Percentiles rank a stretch among this genome's conserved stretches.
These are phyloP conservation scores for Pseudogymnoascus sp. DNA, from an alignment of 2,329 filamentous ascomycete species.

Conservation along the genomic window DNA sequence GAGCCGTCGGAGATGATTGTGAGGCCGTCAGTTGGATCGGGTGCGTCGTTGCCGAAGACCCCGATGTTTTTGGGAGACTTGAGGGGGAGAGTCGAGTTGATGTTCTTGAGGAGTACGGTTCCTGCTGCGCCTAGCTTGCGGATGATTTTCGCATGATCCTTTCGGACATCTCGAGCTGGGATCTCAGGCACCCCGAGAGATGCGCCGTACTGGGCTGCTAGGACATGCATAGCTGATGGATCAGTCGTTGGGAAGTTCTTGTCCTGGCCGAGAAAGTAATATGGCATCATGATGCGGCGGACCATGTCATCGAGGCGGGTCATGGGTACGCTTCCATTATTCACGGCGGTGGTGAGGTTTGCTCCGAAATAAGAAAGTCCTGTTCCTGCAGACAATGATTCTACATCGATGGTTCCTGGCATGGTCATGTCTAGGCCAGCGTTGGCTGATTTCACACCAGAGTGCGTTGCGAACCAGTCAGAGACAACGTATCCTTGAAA, in stretches of 20 bases:
- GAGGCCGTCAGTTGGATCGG: slow-evolving; percentile 60
- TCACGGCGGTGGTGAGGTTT: slow-evolving; percentile 40
- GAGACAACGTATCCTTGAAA: slow-evolving; percentile 43
- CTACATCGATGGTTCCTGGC: slow-evolving; percentile 29
- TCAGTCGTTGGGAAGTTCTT: slow-evolving; percentile 34
- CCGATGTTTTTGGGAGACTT: slow-evolving; percentile 47
- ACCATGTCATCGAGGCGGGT: slow-evolving; percentile 62
- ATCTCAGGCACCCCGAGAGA: slow-evolving; percentile 42
- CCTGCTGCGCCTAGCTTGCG: slow-evolving; percentile 47
- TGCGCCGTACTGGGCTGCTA: slow-evolving; percentile 31
- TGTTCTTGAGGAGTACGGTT: slow-evolving; percentile 66
- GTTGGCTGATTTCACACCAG: slow-evolving; percentile 34
- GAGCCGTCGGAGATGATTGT: slow-evolving; percentile 56
- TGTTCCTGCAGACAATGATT: neutral
- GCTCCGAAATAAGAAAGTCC: neutral
- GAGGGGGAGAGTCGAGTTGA: slow-evolving; percentile 32
- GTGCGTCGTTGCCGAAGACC: slow-evolving; percentile 54
- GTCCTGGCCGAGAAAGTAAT: slow-evolving; percentile 44
- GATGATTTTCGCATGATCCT: slow-evolving; percentile 28
- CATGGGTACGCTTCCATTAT: slow-evolving; percentile 59
- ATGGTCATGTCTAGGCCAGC: slow-evolving; percentile 42
- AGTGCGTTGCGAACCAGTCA: slow-evolving; percentile 40
- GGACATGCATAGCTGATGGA: slow-evolving; percentile 44
- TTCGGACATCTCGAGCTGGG: slow-evolving; percentile 43
- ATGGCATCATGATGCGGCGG: slow-evolving; percentile 51